A percentile compares a stretch with the other conserved stretches of the same genome.
Evolutionary conservation across 768 basidiomycete genomes (phyloP).

Genomic region (Amanita inopinata): DNA sequence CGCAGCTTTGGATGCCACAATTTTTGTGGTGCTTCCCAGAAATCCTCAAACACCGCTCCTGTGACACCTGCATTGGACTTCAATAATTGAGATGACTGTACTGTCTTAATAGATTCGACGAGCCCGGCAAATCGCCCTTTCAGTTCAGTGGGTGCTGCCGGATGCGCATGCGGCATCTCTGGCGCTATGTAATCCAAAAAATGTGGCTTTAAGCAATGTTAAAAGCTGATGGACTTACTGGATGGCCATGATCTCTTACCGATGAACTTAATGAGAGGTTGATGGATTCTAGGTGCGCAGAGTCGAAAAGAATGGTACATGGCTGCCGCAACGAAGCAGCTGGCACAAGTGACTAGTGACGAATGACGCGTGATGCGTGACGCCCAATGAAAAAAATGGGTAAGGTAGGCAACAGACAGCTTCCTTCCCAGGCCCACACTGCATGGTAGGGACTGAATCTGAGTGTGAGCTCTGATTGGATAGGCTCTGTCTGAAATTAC

Average conservation of each 20-base stretch:
- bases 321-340: no score
- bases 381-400: no score
- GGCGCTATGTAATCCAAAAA: conserved; percentile 15
- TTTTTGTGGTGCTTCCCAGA: conserved; percentile 60
- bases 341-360: no score
- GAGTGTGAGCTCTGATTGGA: no score
- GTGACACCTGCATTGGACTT: conserved; percentile 7
- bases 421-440: no score
- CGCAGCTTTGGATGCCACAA: conserved; percentile 44
- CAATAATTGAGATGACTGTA: conserved; percentile 15
- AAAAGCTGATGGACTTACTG: conserved; percentile 21
- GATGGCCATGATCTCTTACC: conserved; percentile 47
- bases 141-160: conserved; percentile 56
- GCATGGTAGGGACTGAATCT: no score
- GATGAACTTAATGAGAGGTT: conserved; percentile 53
- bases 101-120: conserved; percentile 24
- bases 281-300: conserved; percentile 34
- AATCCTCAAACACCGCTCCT: conserved; percentile 26
- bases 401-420: no score
- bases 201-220: conserved; percentile 3
- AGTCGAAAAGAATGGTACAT: not conserved
- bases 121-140: conserved; percentile 40
- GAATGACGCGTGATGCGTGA: no score
- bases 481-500: no score
- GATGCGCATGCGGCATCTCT: conserved; percentile 47